These are phyloP conservation scores for Castanea crenata DNA, from an alignment of 306 rosid genomes.

Conservation along the genomic window DNA sequence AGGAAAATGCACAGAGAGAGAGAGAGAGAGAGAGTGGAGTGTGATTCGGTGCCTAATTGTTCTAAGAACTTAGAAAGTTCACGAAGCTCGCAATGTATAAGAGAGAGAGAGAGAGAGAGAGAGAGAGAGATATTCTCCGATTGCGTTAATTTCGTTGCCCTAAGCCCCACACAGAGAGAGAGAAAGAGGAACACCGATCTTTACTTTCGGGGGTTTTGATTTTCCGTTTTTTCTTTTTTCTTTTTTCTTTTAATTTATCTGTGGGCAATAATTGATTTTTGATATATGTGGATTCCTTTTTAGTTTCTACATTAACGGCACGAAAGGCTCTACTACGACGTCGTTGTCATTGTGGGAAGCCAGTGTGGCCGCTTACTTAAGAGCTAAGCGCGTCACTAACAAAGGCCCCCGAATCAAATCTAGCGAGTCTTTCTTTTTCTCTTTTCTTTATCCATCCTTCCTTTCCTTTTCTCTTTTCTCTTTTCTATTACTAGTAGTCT, in stretches of 20 bases:
- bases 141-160: conserved; percentile 29
- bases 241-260: not conserved
- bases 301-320: too few species aligned
- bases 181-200: not conserved
- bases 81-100: not conserved
- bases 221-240: not conserved
- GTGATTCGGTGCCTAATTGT: not conserved
- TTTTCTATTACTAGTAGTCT: too few species aligned
- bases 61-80: not conserved
- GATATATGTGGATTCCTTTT: too few species aligned
- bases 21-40: not conserved
- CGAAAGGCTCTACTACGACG: too few species aligned
- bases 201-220: not conserved
- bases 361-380: too few species aligned
- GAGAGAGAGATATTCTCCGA: not conserved
- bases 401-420: too few species aligned
- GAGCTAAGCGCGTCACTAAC: too few species aligned
- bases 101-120: not conserved
- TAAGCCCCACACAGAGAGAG: not conserved
- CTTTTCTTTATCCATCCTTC: too few species aligned
- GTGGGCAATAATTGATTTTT: not conserved
- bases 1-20: not conserved
- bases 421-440: too few species aligned
- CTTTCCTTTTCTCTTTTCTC: too few species aligned
- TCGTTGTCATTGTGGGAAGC: too few species aligned